Conservation (phyloP, 805 yeast species). For the Starmerella bombi region DNA sequence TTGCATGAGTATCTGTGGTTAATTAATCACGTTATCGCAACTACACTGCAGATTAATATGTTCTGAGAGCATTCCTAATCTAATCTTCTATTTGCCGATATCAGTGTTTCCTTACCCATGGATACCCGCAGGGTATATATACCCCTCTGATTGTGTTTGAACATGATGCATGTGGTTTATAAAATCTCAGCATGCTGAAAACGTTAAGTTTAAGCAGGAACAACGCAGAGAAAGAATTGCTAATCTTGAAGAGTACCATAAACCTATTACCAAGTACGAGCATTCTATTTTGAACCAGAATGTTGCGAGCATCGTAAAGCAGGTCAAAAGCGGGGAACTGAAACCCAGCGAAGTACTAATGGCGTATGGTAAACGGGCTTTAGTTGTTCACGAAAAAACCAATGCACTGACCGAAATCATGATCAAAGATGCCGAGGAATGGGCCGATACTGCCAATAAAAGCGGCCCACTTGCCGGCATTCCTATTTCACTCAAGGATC, state of each 20-base stretch:
- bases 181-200: slow-evolving; percentile 6
- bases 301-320: slow-evolving; percentile 33
- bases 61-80: no score
- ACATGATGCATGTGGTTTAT: slow-evolving; percentile 5
- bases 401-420: slow-evolving; percentile 49
- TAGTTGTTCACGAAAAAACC: slow-evolving; percentile 45
- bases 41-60: no score
- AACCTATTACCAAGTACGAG: slow-evolving; percentile 28
- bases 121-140: no score
- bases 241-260: slow-evolving; percentile 30
- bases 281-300: slow-evolving; percentile 29
- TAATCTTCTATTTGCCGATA: no score
- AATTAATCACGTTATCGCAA: no score
- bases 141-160: no score
- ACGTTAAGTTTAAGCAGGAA: slow-evolving; percentile 22
- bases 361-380: slow-evolving; percentile 55
- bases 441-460: slow-evolving; percentile 40
- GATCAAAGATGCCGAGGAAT: slow-evolving; percentile 54
- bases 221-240: slow-evolving; percentile 29
- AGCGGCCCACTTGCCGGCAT: slow-evolving; percentile 51
- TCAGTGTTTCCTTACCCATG: no score
- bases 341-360: slow-evolving; percentile 40
- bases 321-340: slow-evolving; percentile 37
- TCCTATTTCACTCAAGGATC: slow-evolving; percentile 52
- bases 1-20: no score